Evolutionary conservation across 176 grass and related monocot genomes (phyloP), one percentile per base, ranked within the genome.

Genomic region (Oryza australiensis): DNA sequence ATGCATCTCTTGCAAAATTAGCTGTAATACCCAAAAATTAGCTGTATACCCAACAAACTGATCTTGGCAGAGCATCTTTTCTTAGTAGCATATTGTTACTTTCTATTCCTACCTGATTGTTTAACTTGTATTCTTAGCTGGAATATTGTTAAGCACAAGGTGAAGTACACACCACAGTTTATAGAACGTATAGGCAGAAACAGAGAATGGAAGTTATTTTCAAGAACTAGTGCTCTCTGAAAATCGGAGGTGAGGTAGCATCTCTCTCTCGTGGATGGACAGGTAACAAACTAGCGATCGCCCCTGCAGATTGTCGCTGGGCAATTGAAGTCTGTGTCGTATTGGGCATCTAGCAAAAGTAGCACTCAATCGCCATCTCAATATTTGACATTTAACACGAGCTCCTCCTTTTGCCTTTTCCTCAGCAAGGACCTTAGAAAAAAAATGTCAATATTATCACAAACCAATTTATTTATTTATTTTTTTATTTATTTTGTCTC

Each of bases 211-310:
- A 16, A 53, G 3, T 20, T 20, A 2, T 18, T 51, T 20, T 51
- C 16, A 20, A 20, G 4, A 46, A 16, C 45, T 53, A 20, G 16
- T 20, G 5, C 15, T 53, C 46, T 51, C 49, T 53, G 64, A 41
- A 15, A 26, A 26, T 23, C 15, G 29, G 64, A 80, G 30, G 12
- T 2, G 3, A 64, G 75, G 37, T 9, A 18, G 72, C 35, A 35
- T 24, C n/a, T 3, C 38, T 80, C 23, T 34, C 77, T 33, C 20
- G 1, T 29, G 20, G 43, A 79, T 73, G 34, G 42, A 80, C 53
- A 65, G 14, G 28, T n/a, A 57, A 59, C 84, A 73, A 73, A 86
- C 76, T 66, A 37, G 41, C 29, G 15, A 53, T 80, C 15, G 24
- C 68, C 76, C 12, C 43, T 23, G 34, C 60, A n/a, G 12, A 24